Base-by-base conservation (phyloP, 106 monocot species). In the Gastrodia elata region DNA sequence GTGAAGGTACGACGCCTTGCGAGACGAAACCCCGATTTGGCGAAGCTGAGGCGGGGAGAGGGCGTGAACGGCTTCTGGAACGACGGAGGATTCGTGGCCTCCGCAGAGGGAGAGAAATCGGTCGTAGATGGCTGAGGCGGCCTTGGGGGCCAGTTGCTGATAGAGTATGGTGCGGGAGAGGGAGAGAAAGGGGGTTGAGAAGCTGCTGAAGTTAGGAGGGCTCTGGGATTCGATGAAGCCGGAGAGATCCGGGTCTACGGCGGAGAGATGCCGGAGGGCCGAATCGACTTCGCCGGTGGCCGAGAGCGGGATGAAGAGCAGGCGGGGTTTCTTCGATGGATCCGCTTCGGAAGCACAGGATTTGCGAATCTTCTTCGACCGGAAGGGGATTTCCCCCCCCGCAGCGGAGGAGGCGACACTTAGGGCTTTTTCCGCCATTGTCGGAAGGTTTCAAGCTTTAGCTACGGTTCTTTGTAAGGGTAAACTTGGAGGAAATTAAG, bases 131-230 rank as follows among this genome's bases (percentile, higher is more conserved):
- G 85, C 76, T 41, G 80, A 46, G 71, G 85, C 89, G 39, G 89
- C 89, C 83, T 86, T 89, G 75, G 59, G 81, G 57, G 89, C 89
- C 42, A 89, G 83, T 77, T 89, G 89, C 77, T 89, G 89, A 74
- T 89, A 81, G 79, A 89, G 85, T 71, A 89, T 89, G 76, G 76
- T 79, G 77, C 86, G 85, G 65, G 83, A 68, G 44, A 89, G 89
- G 70, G 89, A 78, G 68, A 81, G 89, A 75, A 89, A 89, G n/a
- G 89, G 89, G 3, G 81, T 81, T 73, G 76, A 76, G 46, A 77
- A 78, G 57, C 35, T 37, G 33, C 83, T 76, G 71, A 83, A 82
- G 49, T 71, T 27, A 25, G 89, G 89, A 8, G 77, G 79, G 0
- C 81, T 77, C 48, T 79, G 77, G 64, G 78, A 30, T 48, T 83